Percentiles rank a stretch among this genome's conserved stretches.
phyloP scores from a whole-genome alignment of 257 asterid genomes.

The Fraxinus excelsior region DNA sequence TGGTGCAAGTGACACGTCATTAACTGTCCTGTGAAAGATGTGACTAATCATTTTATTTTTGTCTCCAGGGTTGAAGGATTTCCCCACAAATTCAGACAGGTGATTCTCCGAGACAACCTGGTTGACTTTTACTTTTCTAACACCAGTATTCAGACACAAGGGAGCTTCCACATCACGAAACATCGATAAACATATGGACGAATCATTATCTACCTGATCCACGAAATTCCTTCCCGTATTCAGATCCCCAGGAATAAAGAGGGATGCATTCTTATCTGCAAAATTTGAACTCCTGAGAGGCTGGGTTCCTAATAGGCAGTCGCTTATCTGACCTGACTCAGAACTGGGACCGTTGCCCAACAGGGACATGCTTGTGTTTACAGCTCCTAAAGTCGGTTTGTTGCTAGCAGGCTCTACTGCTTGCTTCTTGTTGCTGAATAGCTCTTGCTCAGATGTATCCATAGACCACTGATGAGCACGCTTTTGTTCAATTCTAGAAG shows the following conservation, averaged over 20 bases:
- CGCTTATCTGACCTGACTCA: conserved; percentile 36
- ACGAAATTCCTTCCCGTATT: conserved; percentile 29
- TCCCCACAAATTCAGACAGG: conserved; percentile 39
- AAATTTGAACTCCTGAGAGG: conserved; percentile 33
- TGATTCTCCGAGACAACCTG: conserved; percentile 37
- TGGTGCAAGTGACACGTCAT: conserved; percentile 34
- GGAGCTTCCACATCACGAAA: conserved; percentile 44
- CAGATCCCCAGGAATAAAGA: conserved; percentile 31
- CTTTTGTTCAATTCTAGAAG: conserved; percentile 51
- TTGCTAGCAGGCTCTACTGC: conserved; percentile 45
- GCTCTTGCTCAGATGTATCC: conserved; percentile 47
- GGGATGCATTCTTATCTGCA: conserved; percentile 32
- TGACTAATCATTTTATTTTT: conserved; percentile 29
- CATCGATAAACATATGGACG: conserved; percentile 41
- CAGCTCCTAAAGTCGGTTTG: conserved; percentile 33
- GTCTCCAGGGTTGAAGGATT: conserved; percentile 28
- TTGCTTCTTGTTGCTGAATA: conserved; percentile 59
- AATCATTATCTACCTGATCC: conserved; percentile 35
- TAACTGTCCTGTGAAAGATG: conserved; percentile 28
- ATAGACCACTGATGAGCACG: conserved; percentile 48
- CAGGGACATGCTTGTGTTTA: conserved; percentile 36
- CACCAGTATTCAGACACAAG: conserved; percentile 37
- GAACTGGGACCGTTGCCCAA: conserved; percentile 42
- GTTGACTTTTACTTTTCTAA: conserved; percentile 39
- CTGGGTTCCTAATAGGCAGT: conserved; percentile 37